Evolutionary conservation across 495 filamentous ascomycete genomes (phyloP).

Genomic region (Lepidopterella palustris): DNA sequence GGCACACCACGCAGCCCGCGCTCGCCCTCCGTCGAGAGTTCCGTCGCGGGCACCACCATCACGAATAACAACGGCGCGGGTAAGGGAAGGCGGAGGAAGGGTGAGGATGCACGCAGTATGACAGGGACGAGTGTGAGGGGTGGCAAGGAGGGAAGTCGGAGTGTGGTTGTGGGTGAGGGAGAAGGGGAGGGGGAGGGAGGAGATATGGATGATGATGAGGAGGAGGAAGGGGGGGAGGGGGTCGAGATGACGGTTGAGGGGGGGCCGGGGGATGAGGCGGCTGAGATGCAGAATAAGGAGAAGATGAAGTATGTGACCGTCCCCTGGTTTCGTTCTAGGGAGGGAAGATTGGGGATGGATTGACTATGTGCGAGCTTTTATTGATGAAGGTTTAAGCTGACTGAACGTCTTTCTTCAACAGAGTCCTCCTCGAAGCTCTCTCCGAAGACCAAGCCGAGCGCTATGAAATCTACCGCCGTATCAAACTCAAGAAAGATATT

Average conservation of each 20-base stretch:
- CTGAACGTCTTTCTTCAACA: constrained; percentile 15
- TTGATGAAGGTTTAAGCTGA: no score
- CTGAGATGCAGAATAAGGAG: constrained; percentile 63
- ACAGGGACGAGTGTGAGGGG: constrained; percentile 33
- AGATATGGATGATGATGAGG: constrained; percentile 38
- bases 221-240: constrained; percentile 55
- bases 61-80: constrained; percentile 20
- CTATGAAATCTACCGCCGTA: constrained; percentile 65
- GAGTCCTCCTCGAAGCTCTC: constrained; percentile 64
- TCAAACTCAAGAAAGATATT: constrained; percentile 50
- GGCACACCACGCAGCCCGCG: constrained; percentile 44
- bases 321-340: background rate
- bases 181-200: constrained; percentile 20
- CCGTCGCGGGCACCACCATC: constrained; percentile 54
- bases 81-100: constrained; percentile 48
- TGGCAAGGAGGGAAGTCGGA: constrained; percentile 45
- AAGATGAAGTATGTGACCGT: constrained; percentile 34
- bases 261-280: constrained; percentile 59
- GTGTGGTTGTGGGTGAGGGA: constrained; percentile 2
- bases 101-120: constrained; percentile 41
- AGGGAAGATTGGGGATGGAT: no score
- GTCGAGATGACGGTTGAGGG: constrained; percentile 50
- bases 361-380: no score
- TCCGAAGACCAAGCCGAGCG: constrained; percentile 60
- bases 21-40: constrained; percentile 61